Percentiles rank a stretch among this genome's conserved stretches.
phyloP scores from a whole-genome alignment of 371 early-diverging fungal species.

The Entomophthora muscae region DNA sequence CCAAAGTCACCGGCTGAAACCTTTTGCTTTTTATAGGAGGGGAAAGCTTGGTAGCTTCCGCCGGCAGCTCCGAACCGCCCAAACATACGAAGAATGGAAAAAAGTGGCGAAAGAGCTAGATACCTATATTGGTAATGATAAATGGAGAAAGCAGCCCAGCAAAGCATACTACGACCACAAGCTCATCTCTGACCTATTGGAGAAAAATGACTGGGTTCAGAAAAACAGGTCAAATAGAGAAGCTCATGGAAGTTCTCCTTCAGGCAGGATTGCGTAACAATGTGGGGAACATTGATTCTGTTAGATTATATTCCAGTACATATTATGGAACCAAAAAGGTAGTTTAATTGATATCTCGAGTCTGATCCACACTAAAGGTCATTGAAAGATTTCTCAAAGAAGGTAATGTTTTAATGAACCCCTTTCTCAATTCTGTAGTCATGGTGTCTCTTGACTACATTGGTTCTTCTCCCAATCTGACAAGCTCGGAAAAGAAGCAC shows the following conservation, averaged over 20 bases:
- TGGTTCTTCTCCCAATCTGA: conserved; percentile 26
- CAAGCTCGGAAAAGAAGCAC: too few relatives aligned
- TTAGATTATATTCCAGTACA: conserved; percentile 48
- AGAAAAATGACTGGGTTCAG: conserved; percentile 15
- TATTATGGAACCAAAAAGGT: conserved; percentile 63
- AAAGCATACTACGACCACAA: conserved; percentile 47
- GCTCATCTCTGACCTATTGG: too few relatives aligned
- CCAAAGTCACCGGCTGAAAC: too few relatives aligned
- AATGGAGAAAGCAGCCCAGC: conserved; percentile 46
- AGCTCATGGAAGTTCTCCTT: conserved; percentile 16
- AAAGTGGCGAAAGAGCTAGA: conserved; percentile 48
- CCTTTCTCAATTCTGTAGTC: conserved; percentile 16
- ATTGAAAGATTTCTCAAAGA: not conserved
- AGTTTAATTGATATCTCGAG: not conserved
- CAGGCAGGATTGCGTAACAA: conserved; percentile 53
- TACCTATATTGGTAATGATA: conserved; percentile 37
- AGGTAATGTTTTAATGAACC: conserved; percentile 12
- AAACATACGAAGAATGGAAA: conserved; percentile 50
- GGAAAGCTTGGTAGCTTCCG: not conserved
- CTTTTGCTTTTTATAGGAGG: not conserved
- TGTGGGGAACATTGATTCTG: too few relatives aligned
- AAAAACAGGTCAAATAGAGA: not conserved
- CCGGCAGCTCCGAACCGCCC: conserved; percentile 26
- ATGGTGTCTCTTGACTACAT: conserved; percentile 41
- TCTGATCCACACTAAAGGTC: conserved; percentile 1